These are phyloP conservation scores for Curvularia verruculosa DNA, from an alignment of 2,329 filamentous ascomycete species.

Conservation along the genomic window DNA sequence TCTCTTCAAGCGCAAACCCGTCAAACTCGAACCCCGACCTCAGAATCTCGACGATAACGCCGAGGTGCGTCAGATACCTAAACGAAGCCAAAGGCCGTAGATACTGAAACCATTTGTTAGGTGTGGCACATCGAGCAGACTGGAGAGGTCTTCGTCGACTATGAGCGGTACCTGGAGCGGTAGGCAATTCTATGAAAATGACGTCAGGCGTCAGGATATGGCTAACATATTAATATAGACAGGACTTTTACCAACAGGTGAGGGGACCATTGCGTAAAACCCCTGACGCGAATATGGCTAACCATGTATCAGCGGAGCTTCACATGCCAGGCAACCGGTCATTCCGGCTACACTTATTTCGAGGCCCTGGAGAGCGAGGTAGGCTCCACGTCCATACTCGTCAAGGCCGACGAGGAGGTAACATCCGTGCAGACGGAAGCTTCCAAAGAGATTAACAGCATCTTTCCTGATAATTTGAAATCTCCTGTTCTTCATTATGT, in stretches of 20 bases:
- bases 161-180: conserved; percentile 86
- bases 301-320: conserved; percentile 71
- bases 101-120: conserved; percentile 57
- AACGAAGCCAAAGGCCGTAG: conserved; percentile 17
- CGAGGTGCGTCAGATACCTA: conserved; percentile 66
- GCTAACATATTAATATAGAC: conserved; percentile 59
- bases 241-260: conserved; percentile 94
- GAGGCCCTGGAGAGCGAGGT: conserved; percentile 92
- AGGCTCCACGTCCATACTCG: conserved; percentile 49
- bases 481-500: conserved; percentile 88
- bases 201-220: conserved; percentile 26
- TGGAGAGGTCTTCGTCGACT: conserved; percentile 85
- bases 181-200: conserved; percentile 54
- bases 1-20: conserved; percentile 93
- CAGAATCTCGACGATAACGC: conserved; percentile 78
- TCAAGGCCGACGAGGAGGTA: conserved; percentile 37
- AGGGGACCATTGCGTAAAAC: conserved; percentile 30
- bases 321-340: conserved; percentile 94
- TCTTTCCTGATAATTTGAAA: conserved; percentile 89
- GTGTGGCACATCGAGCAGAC: conserved; percentile 92
- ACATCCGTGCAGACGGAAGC: conserved; percentile 59
- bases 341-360: conserved; percentile 89
- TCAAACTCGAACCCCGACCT: conserved; percentile 76
- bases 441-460: conserved; percentile 85
- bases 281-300: conserved; percentile 16